Evolutionary conservation across 805 yeast genomes (phyloP), one percentile per base, ranked within the genome.

Genomic region (Schizosaccharomyces osmophilus): DNA sequence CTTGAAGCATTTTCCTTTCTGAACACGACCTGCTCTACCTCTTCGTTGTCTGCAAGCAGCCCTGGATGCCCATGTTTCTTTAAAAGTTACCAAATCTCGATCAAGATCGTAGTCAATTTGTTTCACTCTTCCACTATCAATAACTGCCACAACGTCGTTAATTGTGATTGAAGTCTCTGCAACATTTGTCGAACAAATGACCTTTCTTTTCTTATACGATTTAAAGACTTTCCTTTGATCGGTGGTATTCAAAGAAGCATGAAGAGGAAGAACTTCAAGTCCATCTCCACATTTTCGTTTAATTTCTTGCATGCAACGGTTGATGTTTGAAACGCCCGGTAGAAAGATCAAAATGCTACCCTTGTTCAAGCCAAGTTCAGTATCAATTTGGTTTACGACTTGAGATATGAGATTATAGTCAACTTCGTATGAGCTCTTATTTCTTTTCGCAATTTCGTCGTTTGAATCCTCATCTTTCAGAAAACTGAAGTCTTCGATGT

Each of bases 11-110:
- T 75, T 73, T 62, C 98, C 98, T 31, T 76, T 76, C 43, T 82
- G 79, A 13, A 90, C 87, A 79, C 98, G 89, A 64, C 98, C 98
- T n/a, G 97, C 90, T 75, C 98, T 85, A 70, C 98, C 98, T 70
- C 95, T 77, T 73, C 98, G 79, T 71, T 90, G 98, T 26, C 81
- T 79, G 26, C 83, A 83, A 67, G 94, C 95, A 0, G 97, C 97
- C 64, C 79, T 79, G 0, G 97, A 89, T 26, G 87, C 87, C 87
- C 95, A 90, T 3, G 77, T 75, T 67, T 90, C 97, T 4, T 81
- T 75, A 59, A 90, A 75, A 61, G 79, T 79, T 0, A 93, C 82
- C 4, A 88, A 78, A 66, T 85, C 85, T 17, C 81, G 74, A 45
- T 73, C 75, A 0, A 87, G 67, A 68, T 87, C 89, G 68, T 82